A percentile compares a stretch with the other conserved stretches of the same genome.
Conservation (phyloP, 2,329 filamentous ascomycete species). For the Samsoniella hepiali region DNA sequence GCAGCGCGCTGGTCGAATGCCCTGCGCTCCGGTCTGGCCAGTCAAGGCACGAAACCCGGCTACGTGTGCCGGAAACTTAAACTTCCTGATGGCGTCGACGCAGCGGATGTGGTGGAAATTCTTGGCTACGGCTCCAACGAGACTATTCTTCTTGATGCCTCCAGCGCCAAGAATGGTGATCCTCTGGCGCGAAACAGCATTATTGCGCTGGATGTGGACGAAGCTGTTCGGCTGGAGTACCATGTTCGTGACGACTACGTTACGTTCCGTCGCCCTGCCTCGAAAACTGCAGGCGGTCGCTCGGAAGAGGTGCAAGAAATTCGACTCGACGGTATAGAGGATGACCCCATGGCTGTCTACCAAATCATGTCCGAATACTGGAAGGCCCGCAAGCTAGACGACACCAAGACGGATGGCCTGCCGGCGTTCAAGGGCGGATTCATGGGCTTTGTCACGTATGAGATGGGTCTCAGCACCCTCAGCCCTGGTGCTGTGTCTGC, state of each 20-base stretch:
- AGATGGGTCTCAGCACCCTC: constrained; percentile 61
- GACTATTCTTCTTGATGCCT: constrained; percentile 58
- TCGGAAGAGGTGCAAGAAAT: constrained; percentile 29
- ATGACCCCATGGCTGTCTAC: constrained; percentile 43
- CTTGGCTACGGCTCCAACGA: constrained; percentile 42
- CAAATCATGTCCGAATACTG: constrained; percentile 48
- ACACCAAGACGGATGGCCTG: constrained; percentile 20
- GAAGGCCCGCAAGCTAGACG: constrained; percentile 27
- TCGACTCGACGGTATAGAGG: constrained; percentile 26
- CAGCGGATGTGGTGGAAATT: constrained; percentile 54
- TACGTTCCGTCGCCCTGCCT: constrained; percentile 28
- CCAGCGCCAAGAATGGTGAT: constrained; percentile 47
- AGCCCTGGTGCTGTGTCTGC: constrained; percentile 29
- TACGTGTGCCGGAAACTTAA: constrained; percentile 43
- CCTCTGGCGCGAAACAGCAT: constrained; percentile 63
- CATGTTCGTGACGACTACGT: constrained; percentile 45
- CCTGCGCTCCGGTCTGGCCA: constrained; percentile 28
- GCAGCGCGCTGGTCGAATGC: constrained; percentile 25
- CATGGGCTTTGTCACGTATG: constrained; percentile 81
- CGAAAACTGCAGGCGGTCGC: background rate
- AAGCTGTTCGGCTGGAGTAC: constrained; percentile 57
- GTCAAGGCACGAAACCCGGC: constrained; percentile 27
- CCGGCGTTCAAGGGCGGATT: constrained; percentile 76
- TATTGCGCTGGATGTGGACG: constrained; percentile 61
- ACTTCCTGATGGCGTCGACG: constrained; percentile 45